phyloP scores from a whole-genome alignment of 2,329 filamentous ascomycete genomes.

The Pseudogymnoascus sp. region DNA sequence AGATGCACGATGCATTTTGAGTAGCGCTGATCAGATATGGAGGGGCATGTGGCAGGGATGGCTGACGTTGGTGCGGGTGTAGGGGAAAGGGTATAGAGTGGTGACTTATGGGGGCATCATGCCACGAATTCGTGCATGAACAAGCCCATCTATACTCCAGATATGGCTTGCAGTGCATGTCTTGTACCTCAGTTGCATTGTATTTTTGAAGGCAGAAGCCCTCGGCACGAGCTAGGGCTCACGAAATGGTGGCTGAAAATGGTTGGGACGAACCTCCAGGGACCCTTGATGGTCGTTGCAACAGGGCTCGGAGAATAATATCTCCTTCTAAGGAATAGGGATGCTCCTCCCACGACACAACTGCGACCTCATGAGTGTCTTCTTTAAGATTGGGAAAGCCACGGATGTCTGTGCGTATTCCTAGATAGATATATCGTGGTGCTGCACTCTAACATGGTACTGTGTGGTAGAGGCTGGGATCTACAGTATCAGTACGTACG shows the following conservation, averaged over 20 bases:
- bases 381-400: background rate
- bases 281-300: background rate
- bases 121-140: conserved; percentile 33
- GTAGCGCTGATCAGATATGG: conserved; percentile 20
- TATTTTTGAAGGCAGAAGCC: background rate
- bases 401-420: background rate
- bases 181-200: background rate
- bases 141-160: conserved; percentile 19
- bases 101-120: conserved; percentile 12
- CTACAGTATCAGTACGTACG: background rate
- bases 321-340: conserved; percentile 2
- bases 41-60: conserved; percentile 23
- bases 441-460: conserved; percentile 1
- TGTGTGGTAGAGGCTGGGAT: background rate
- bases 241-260: background rate
- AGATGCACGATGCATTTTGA: conserved; percentile 29
- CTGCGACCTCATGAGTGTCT: conserved; percentile 7
- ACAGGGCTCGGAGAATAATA: conserved; percentile 5
- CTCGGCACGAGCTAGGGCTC: background rate
- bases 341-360: conserved; percentile 9
- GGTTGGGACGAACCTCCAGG: conserved; percentile 1
- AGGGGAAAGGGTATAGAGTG: conserved; percentile 17
- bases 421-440: conserved; percentile 5
- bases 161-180: background rate
- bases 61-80: conserved; percentile 22